Base-by-base conservation (phyloP, 2,329 filamentous ascomycete species). In the Ascocoryne sarcoides region DNA sequence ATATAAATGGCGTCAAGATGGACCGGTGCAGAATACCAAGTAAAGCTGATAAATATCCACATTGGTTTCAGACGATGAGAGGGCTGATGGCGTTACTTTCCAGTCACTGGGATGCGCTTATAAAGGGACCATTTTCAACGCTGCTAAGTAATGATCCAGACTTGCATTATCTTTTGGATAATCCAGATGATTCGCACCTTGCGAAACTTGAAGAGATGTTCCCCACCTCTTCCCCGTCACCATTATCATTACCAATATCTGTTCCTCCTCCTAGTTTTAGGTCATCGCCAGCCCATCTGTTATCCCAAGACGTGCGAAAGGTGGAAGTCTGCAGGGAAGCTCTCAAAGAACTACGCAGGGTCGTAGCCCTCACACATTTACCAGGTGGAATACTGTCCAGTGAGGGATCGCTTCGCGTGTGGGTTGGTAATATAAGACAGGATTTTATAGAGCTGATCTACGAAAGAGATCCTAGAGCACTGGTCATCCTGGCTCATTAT, bases 371-470 rank as follows among this genome's bases (percentile, higher is more conserved):
- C 3, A 8, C n/a, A 15, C 30, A 3, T 17, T n/a, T 17, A 10
- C 30, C 30, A 15, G 5, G 18, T 32, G 12, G 5, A 3, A 15
- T 10, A 32, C 3, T 32, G 3, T 32, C 15, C 10, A 15, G 30
- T n/a, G 30, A 32, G 18, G 5, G 14, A 16, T 7, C 30, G 10
- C 30, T 32, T 76, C 70, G 16, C 73, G 65, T n/a, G 75, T 54
- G 37, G 60, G 58, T 29, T 60, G 51, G 16, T 36, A 29, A 30
- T 38, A 70, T 39, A 73, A 72, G 3, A 71, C 64, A 48, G 9
- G 37, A 42, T 3, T 52, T 42, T 29, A 28, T 47, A 5, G 20
- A 39, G 14, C 35, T 50, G 35, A 21, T 52, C 5, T 36, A 48
- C 28, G 21, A 47, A 15, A 37, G 41, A 12, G 26, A 32, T 12